Conservation (phyloP, 2,329 filamentous ascomycete species). For the Penicillium crustosum region DNA sequence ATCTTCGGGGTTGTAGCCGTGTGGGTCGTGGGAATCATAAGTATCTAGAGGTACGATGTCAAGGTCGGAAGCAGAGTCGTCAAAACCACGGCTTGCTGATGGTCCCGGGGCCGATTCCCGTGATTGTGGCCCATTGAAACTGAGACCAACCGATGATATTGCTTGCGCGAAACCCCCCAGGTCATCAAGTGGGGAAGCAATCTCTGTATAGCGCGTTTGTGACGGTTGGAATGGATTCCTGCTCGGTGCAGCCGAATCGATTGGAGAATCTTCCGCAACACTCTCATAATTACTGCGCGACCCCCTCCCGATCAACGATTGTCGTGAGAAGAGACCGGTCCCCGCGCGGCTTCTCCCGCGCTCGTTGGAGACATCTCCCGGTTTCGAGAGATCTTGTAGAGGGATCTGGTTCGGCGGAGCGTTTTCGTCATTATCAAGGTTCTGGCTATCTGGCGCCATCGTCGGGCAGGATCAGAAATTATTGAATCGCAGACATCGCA, state of each 20-base stretch:
- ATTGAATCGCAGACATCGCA: conserved; percentile 44
- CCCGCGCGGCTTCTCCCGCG: conserved; percentile 34
- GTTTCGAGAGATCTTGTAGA: conserved; percentile 61
- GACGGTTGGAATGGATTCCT: conserved; percentile 23
- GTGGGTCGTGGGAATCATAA: conserved; percentile 45
- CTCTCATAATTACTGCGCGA: conserved; percentile 53
- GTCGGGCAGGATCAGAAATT: conserved; percentile 35
- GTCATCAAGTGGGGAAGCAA: conserved; percentile 38
- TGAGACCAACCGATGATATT: conserved; percentile 44
- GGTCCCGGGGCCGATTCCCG: conserved; percentile 7
- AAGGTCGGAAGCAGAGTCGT: conserved; percentile 32
- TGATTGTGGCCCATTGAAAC: conserved; percentile 34
- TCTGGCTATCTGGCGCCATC: conserved; percentile 44
- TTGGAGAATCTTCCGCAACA: conserved; percentile 53
- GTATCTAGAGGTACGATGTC: conserved; percentile 32
- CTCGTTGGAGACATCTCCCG: conserved; percentile 34
- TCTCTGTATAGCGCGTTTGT: conserved; percentile 25
- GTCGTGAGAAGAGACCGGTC: conserved; percentile 48
- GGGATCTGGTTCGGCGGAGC: conserved; percentile 57
- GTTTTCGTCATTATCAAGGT: conserved; percentile 30
- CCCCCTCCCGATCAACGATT: conserved; percentile 41
- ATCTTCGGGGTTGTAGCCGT: conserved; percentile 57
- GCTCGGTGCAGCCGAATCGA: conserved; percentile 27
- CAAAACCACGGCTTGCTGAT: conserved; percentile 23
- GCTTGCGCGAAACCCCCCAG: conserved; percentile 44